These are phyloP conservation scores for Candolleomyces aberdarensis DNA, from an alignment of 768 basidiomycete species.

Conservation along the genomic window DNA sequence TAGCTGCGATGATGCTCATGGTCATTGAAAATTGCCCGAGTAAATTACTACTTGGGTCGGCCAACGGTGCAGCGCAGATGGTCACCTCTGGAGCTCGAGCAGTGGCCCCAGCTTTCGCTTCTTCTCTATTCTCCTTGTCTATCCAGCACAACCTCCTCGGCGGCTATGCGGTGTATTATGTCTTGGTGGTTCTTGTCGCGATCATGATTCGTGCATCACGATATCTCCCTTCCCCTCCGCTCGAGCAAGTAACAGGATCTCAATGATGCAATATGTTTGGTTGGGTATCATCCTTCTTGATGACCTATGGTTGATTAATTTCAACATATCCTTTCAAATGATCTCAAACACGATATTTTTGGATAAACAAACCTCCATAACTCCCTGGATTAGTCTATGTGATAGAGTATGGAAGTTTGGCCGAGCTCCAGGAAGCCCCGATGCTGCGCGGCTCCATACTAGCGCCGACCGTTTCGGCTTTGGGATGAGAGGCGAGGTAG, in stretches of 20 bases:
- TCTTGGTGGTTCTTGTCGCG: slow-evolving; percentile 19
- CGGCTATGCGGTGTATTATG: slow-evolving; percentile 42
- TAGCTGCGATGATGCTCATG: slow-evolving; percentile 35
- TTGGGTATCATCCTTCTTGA: no score
- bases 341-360: no score
- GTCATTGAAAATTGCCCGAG: slow-evolving; percentile 39
- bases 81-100: slow-evolving; percentile 44
- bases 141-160: slow-evolving; percentile 40
- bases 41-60: slow-evolving; percentile 43
- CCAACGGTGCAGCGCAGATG: slow-evolving; percentile 57
- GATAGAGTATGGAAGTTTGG: no score
- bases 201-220: neutral
- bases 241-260: neutral
- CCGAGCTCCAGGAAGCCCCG: no score
- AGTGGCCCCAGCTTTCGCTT: slow-evolving; percentile 51
- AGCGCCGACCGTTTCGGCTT: slow-evolving; percentile 52
- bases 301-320: no score
- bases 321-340: no score
- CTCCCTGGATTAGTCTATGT: no score
- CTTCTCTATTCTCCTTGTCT: slow-evolving; percentile 56
- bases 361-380: no score
- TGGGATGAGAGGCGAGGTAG: neutral
- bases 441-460: slow-evolving; percentile 16
- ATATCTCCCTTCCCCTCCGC: neutral
- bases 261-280: neutral